Base-by-base conservation (phyloP, 2,329 filamentous ascomycete genomes). In the Cryphonectria radicalis region DNA sequence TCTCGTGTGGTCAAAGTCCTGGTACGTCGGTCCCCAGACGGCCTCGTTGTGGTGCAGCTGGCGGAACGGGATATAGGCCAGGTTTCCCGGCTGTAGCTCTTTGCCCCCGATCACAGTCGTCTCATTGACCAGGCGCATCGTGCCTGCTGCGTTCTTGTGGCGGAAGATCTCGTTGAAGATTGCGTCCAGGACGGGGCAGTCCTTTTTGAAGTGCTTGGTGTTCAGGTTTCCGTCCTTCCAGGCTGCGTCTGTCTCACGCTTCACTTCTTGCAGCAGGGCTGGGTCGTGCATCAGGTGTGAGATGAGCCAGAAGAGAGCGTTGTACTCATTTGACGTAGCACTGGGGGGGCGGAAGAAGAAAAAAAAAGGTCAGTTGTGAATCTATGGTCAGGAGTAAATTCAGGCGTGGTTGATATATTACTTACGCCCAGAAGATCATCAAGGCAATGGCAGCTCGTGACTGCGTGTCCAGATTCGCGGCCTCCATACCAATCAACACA, bases 381-480 rank as follows among this genome's bases (percentile, higher is more conserved):
- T 5, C 11, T 11, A 3, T 66, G 10, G n/a, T 66, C 25, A 14
- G 22, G 17, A 4, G n/a, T 7, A 8, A 3, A 7, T 17, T 35
- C 4, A 50, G 40, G 2, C 32, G 4, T 42, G 46, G 22, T 14
- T 40, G 37, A 1, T 13, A 3, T 35, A 25, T 7, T 10, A 60
- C 66, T 67, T 43, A 67, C 66, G 66, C 53, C 66, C 66, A 67
- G 37, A 60, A 67, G 8, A 67, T 60, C 66, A 67, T 67, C 66
- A 67, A 43, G 17, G 46, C 17, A 13, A 67, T 43, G 35, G 53
- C 37, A n/a, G 66, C 50, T 7, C 66, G 50, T 6, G 66, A 67
- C 22, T 67, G 35, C 22, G 17, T 67, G 25, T 67, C 66, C 3
- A 67, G 37, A 7, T 22, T 37, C 17, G 35, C 19, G 3, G 25